Base-by-base conservation (phyloP, 441 rosid genomes). In the Oxalis stricta region DNA sequence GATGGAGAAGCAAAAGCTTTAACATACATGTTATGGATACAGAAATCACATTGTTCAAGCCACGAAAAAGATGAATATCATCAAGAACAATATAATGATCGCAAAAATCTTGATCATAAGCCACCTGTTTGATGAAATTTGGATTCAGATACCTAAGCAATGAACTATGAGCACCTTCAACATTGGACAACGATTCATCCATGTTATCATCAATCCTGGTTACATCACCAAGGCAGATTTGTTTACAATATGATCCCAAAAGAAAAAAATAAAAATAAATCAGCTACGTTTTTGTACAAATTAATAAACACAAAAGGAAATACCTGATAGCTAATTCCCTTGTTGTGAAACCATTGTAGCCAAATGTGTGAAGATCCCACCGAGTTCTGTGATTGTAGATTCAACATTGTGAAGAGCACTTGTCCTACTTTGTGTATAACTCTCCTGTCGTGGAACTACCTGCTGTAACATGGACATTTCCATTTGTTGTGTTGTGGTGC, bases 241-340 rank as follows among this genome's bases (percentile, higher is more conserved):
- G 40, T 18, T 50, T n/a, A 33, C 31, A n/a, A 12, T 10, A 15
- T 12, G 23, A 39, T 29, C 48, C 3, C 30, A 18, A 18, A 13
- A 24, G 21, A 24, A 18, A 21, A 61, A 30, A 57, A 10, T 32
- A 14, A 11, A 31, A 20, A 31, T 5, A 38, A 10, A 26, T 12
- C 10, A 26, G 19, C 29, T 36, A 15, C n/a, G 15, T 33, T 33
- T 58, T 12, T 11, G 14, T 30, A 34, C 20, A 41, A 18, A 16
- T 35, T 56, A 42, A 20, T 41, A 3, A 51, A 38, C 18, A 42
- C 30, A 44, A 39, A 15, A 26, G 37, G 35, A 50, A 33, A 22
- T n/a, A 80, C 94, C 94, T 79, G 71, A 85, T 84, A 40, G 95
- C 95, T 54, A 84, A 76, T 66, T 89, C 92, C 95, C 97, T 37